Base-by-base conservation (phyloP, 768 basidiomycete species). In the Pleurotus eryngii region DNA sequence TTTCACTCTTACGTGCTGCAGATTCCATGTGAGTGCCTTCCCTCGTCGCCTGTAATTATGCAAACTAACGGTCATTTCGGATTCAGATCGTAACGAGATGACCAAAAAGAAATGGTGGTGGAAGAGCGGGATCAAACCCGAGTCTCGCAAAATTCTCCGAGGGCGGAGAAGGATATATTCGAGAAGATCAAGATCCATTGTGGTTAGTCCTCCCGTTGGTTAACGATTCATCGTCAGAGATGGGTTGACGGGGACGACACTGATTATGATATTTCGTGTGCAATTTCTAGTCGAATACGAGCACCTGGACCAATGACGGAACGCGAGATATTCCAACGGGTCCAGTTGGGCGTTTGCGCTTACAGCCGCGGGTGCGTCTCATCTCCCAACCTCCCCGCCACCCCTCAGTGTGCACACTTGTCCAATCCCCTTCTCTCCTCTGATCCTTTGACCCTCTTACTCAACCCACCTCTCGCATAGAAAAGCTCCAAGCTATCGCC, bases 401-500 rank as follows among this genome's bases (percentile, higher is more conserved):
- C 17, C 24, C 24, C 24, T 26, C 24, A 26, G 5, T 5, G 24
- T 26, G 24, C 24, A 26, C 24, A 4, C 5, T 24, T 24, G 24
- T 24, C 24, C 24, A 26, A 6, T 26, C 4, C 24, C 24, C 24
- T 26, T 26, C 5, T 4, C 24, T 26, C 24, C 24, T 26, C 24
- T 26, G 24, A 26, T 26, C 24, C 24, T 26, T 5, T 26, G 24
- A 26, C 24, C 24, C 24, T 26, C 24, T 26, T 26, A 26, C 24
- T 26, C 24, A 8, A 5, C 14, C 24, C 5, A n/a, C 22, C 12
- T 42, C 17, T 37, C 22, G 49, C 9, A 9, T 67, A 86, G 92
- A 94, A 69, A 92, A 90, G 71, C 69, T 92, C n/a, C 88, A 90
- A 61, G 91, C 92, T 0, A 83, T 92, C 47, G 76, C 85, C 6